Percentiles rank a stretch among this genome's conserved stretches.
Conservation (phyloP, 2,329 filamentous ascomycete genomes). For the Penicillium freii region DNA sequence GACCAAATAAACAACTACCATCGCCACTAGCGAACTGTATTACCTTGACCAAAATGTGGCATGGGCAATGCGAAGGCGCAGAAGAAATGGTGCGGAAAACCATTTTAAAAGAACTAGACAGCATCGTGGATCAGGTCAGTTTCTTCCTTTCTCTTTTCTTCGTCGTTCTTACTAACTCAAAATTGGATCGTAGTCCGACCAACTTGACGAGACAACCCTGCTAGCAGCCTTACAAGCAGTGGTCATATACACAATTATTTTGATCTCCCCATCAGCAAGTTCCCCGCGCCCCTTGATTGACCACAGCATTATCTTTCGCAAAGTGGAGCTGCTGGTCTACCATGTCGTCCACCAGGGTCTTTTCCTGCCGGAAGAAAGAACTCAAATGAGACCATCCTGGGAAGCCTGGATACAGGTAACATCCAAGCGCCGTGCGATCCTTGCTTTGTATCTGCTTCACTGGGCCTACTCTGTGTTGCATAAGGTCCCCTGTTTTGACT, state of each 20-base stretch:
- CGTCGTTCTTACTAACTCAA: background rate
- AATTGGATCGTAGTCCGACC: constrained; percentile 19
- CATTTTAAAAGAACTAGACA: constrained; percentile 34
- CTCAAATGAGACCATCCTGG: constrained; percentile 34
- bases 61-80: constrained; percentile 30
- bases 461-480: constrained; percentile 44
- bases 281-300: constrained; percentile 14
- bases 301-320: constrained; percentile 27
- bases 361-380: constrained; percentile 36
- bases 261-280: constrained; percentile 37
- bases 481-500: constrained; percentile 35
- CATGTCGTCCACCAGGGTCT: constrained; percentile 35
- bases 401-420: constrained; percentile 51
- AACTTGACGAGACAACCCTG: constrained; percentile 34
- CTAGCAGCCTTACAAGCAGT: constrained; percentile 40
- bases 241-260: constrained; percentile 39
- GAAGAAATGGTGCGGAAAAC: constrained; percentile 34
- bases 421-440: constrained; percentile 51
- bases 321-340: constrained; percentile 32
- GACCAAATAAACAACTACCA: constrained; percentile 17
- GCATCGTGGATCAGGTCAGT: constrained; percentile 32
- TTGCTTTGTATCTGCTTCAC: constrained; percentile 39
- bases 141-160: constrained; percentile 15
- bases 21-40: constrained; percentile 38
- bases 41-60: constrained; percentile 41